phyloP scores from a whole-genome alignment of 73 alveolate genomes.

The Paramecium caudatum region DNA sequence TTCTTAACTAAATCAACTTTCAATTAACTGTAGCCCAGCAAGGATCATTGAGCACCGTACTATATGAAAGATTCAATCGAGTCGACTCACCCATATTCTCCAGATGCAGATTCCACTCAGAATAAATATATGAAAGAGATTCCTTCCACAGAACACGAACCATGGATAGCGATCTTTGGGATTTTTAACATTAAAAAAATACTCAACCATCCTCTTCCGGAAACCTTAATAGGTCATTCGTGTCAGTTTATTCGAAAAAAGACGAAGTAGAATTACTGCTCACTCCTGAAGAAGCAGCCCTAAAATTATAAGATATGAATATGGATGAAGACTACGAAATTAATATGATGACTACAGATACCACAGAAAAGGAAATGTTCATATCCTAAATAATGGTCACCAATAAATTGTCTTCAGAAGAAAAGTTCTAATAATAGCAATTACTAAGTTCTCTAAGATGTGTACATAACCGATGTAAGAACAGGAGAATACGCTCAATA shows the following conservation, averaged over 20 bases:
- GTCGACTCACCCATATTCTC: not conserved
- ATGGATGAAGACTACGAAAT: not conserved
- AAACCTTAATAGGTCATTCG: constrained; percentile 33
- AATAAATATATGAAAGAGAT: not conserved
- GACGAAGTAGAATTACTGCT: constrained; percentile 27
- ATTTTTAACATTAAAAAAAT: not conserved
- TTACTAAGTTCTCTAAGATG: not conserved
- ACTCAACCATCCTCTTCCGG: not conserved
- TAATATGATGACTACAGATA: not conserved
- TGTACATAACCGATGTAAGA: not conserved
- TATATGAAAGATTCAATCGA: not conserved
- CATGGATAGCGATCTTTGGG: not conserved
- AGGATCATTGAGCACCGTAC: not conserved
- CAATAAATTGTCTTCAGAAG: not conserved
- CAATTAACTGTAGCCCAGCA: not conserved
- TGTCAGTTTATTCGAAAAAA: not conserved
- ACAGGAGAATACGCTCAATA: not conserved
- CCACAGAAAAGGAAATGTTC: not conserved
- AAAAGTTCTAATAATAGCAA: not conserved
- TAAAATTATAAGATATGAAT: not conserved
- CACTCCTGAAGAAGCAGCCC: constrained; percentile 24
- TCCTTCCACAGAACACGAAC: not conserved
- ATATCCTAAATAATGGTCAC: not conserved
- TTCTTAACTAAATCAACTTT: not conserved
- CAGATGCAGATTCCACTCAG: not conserved